phyloP scores from a whole-genome alignment of 2,329 filamentous ascomycete species.

The Talaromyces islandicus region DNA sequence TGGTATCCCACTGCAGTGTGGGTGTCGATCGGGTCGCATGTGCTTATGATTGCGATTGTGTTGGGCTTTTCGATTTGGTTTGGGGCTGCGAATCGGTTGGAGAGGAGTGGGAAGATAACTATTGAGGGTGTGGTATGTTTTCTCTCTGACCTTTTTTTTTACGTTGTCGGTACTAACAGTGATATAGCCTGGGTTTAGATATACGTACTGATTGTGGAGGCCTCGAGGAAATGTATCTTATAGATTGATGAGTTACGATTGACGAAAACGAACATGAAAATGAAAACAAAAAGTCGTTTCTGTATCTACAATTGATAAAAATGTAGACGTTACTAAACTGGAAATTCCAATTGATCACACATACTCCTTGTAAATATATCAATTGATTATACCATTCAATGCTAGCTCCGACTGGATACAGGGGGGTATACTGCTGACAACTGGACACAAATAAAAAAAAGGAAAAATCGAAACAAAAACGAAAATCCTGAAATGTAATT shows the following conservation, averaged over 20 bases:
- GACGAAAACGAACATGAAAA: not conserved
- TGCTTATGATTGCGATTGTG: conserved; percentile 9
- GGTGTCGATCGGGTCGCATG: conserved; percentile 53
- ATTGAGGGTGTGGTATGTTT: conserved; percentile 8
- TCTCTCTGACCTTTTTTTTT: no score
- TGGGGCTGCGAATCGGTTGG: conserved; percentile 1
- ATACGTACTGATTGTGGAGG: conserved; percentile 2
- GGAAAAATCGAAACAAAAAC: conserved; percentile 9
- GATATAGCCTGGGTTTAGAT: conserved; percentile 8
- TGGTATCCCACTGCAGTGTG: conserved; percentile 60
- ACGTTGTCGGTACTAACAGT: not conserved
- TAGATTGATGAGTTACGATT: not conserved
- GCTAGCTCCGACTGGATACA: not conserved
- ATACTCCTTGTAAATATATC: not conserved
- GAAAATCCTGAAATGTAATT: not conserved
- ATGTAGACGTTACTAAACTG: not conserved
- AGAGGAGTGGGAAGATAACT: not conserved
- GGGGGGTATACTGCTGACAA: conserved; percentile 7
- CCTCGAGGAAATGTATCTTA: not conserved
- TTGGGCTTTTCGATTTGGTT: conserved; percentile 6
- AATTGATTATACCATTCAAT: not conserved
- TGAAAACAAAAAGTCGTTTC: not conserved
- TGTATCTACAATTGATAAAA: not conserved
- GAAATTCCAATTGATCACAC: not conserved
- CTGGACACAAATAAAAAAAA: conserved; percentile 10